Evolutionary conservation across 306 rosid genomes (phyloP).

Genomic region (Pterocarpus santalinus): DNA sequence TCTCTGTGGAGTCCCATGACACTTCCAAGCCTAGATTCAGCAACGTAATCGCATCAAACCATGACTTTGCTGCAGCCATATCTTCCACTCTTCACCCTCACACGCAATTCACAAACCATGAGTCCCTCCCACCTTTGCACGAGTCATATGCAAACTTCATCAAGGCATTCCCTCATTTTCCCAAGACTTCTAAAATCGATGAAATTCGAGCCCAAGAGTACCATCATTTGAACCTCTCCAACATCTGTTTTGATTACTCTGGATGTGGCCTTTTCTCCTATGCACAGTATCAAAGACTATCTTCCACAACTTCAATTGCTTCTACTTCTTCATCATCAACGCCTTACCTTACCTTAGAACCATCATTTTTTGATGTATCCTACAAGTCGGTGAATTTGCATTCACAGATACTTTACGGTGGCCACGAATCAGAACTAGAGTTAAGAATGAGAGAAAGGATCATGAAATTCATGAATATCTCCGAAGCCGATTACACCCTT

Average conservation of each 20-base stretch:
- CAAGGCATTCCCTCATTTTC: slow-evolving; percentile 64
- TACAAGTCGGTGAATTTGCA: slow-evolving; percentile 70
- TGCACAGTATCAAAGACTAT: slow-evolving; percentile 51
- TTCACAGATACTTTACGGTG: slow-evolving; percentile 61
- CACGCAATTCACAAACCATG: slow-evolving; percentile 76
- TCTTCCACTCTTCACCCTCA: slow-evolving; percentile 64
- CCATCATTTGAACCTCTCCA: slow-evolving; percentile 68
- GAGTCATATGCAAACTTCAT: slow-evolving; percentile 65
- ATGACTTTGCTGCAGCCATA: slow-evolving; percentile 56
- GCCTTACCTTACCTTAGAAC: slow-evolving; percentile 41
- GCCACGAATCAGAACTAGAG: slow-evolving; percentile 73
- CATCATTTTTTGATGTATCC: slow-evolving; percentile 61
- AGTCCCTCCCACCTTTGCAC: slow-evolving; percentile 71
- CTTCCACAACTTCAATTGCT: slow-evolving; percentile 30
- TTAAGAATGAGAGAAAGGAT: slow-evolving; percentile 60
- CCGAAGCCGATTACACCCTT: slow-evolving; percentile 71
- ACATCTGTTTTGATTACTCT: slow-evolving; percentile 75
- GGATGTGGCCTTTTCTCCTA: slow-evolving; percentile 88
- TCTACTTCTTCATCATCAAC: slow-evolving; percentile 53
- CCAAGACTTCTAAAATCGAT: slow-evolving; percentile 57
- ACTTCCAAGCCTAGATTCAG: slow-evolving; percentile 40
- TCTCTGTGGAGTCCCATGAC: slow-evolving; percentile 44
- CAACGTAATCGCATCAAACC: slow-evolving; percentile 15
- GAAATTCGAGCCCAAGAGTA: slow-evolving; percentile 69
- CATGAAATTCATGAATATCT: slow-evolving; percentile 81